phyloP scores from a whole-genome alignment of 2,329 filamentous ascomycete genomes.

The Zasmidium cellare region DNA sequence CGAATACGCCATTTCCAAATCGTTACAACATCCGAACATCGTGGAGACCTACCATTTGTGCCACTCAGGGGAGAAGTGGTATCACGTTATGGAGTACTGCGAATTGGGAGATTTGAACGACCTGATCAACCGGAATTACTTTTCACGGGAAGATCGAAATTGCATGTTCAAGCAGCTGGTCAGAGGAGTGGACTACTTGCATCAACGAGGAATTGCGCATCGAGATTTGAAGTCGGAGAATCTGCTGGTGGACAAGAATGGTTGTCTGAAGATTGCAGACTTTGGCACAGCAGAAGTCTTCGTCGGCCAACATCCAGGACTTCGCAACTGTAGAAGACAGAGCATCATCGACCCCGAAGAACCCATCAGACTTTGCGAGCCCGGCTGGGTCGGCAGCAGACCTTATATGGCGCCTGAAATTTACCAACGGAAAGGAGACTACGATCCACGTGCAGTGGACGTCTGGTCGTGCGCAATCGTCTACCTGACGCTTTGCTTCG shows the following conservation, averaged over 20 bases:
- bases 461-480: constrained; percentile 86
- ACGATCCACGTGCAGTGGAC: constrained; percentile 77
- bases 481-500: constrained; percentile 74
- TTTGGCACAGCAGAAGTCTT: constrained; percentile 91
- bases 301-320: constrained; percentile 74
- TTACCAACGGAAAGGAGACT: constrained; percentile 63
- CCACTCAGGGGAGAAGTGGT: constrained; percentile 70
- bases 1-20: constrained; percentile 85
- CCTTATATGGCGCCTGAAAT: constrained; percentile 90
- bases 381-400: constrained; percentile 80
- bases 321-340: constrained; percentile 54
- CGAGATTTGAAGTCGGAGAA: constrained; percentile 92
- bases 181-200: constrained; percentile 78
- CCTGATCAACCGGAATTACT: constrained; percentile 68
- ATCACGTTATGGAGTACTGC: constrained; percentile 93
- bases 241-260: constrained; percentile 73
- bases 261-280: constrained; percentile 86
- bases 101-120: constrained; percentile 76
- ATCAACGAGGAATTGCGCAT: constrained; percentile 81
- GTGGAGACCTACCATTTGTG: constrained; percentile 78
- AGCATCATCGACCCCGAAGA: constrained; percentile 72
- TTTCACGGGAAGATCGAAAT: constrained; percentile 67
- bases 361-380: constrained; percentile 68
- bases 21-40: constrained; percentile 82
- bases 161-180: constrained; percentile 90